Evolutionary conservation across 2,329 filamentous ascomycete species (phyloP).

Genomic region (Aspergillus ochraceus): DNA sequence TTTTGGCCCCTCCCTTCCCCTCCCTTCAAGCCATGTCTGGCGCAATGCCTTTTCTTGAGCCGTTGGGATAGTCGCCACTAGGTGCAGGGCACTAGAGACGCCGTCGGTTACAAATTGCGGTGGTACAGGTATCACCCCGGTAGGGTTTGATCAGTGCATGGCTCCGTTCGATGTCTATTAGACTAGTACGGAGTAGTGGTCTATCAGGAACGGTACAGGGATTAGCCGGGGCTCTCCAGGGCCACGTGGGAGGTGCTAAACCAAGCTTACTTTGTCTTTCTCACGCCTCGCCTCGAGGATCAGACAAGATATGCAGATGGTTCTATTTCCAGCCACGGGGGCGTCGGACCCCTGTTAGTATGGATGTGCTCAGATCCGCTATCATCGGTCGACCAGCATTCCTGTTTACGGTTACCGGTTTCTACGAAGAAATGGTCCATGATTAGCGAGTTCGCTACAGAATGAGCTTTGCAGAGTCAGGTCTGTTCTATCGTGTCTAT

Average conservation of each 20-base stretch:
- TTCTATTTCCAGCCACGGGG: neutral
- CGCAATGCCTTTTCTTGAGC: neutral
- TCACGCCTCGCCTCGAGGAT: neutral
- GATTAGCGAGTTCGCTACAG: too few relatives aligned
- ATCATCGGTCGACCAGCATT: neutral
- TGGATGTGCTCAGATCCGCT: neutral
- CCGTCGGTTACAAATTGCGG: neutral
- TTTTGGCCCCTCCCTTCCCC: neutral
- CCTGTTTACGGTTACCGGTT: too few relatives aligned
- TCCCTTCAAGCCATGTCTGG: neutral
- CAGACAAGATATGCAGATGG: neutral
- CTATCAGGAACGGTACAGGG: neutral
- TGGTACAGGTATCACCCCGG: neutral
- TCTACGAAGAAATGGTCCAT: too few relatives aligned
- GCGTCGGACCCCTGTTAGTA: neutral
- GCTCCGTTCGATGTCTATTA: neutral
- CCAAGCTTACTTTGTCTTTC: neutral
- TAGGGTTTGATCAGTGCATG: neutral
- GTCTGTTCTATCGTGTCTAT: too few relatives aligned
- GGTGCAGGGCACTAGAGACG: neutral
- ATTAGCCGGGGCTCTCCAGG: neutral
- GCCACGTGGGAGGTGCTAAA: neutral
- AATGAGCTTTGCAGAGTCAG: too few relatives aligned
- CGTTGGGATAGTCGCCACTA: neutral
- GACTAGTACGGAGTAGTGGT: too few relatives aligned